Evolutionary conservation across 2,329 filamentous ascomycete genomes (phyloP).

Genomic region (Paecilomyces niveus): DNA sequence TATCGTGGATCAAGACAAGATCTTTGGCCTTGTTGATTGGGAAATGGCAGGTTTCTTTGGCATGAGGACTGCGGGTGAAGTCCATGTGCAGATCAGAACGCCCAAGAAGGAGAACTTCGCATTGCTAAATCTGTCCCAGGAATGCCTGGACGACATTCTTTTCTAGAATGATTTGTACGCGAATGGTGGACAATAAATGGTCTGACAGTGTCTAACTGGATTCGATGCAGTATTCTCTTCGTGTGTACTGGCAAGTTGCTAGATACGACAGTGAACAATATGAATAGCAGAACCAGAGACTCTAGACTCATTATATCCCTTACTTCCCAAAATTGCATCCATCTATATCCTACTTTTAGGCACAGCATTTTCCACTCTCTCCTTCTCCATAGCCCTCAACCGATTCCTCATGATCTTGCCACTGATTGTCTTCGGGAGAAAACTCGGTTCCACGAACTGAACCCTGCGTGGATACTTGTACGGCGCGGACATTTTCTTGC

Average conservation of each 20-base stretch:
- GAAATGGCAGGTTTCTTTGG: conserved; percentile 36
- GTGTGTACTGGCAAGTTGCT: no score
- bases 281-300: no score
- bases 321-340: background rate
- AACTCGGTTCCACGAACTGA: conserved; percentile 30
- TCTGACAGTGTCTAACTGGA: no score
- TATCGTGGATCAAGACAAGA: conserved; percentile 32
- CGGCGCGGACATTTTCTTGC: conserved; percentile 33
- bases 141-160: background rate
- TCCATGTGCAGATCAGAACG: background rate
- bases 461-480: conserved; percentile 37
- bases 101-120: background rate
- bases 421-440: conserved; percentile 34
- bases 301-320: background rate
- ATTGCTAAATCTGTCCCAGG: background rate
- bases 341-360: background rate
- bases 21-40: conserved; percentile 36
- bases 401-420: conserved; percentile 31
- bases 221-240: no score
- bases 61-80: conserved; percentile 16
- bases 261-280: no score
- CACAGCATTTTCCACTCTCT: conserved; percentile 6
- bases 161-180: background rate
- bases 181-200: no score
- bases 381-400: conserved; percentile 31